phyloP scores from a whole-genome alignment of 495 filamentous ascomycete genomes.

The Alectoria sarmentosa region DNA sequence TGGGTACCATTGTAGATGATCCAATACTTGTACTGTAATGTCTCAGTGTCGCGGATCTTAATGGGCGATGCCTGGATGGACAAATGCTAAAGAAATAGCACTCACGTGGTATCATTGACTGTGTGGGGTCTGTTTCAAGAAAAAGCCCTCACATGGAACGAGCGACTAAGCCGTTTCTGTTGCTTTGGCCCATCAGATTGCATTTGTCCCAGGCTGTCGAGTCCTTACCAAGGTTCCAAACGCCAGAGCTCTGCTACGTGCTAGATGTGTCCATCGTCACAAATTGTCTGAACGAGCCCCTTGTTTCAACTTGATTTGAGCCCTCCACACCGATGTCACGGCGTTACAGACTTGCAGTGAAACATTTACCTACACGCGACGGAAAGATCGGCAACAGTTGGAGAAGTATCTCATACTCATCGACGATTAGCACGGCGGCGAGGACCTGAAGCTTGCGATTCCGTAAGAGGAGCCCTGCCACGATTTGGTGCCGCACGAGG shows the following conservation, averaged over 20 bases:
- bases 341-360: too few species aligned
- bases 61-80: neutral
- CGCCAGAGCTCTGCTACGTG: neutral
- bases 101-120: too few species aligned
- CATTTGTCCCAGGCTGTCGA: neutral
- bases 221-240: neutral
- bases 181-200: neutral
- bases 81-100: too few species aligned
- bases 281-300: neutral
- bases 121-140: too few species aligned
- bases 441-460: conserved; percentile 1
- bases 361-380: neutral
- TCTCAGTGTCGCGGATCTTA: neutral
- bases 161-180: neutral
- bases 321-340: neutral
- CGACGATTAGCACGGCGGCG: neutral
- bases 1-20: neutral
- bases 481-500: neutral
- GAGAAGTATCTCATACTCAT: neutral
- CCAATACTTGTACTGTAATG: neutral
- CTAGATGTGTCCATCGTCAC: neutral
- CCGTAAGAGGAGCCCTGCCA: neutral
- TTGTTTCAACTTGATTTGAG: neutral
- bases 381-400: neutral
- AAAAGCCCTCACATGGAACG: neutral